Conservation (phyloP, 257 asterid species). For the Scutellaria baicalensis region DNA sequence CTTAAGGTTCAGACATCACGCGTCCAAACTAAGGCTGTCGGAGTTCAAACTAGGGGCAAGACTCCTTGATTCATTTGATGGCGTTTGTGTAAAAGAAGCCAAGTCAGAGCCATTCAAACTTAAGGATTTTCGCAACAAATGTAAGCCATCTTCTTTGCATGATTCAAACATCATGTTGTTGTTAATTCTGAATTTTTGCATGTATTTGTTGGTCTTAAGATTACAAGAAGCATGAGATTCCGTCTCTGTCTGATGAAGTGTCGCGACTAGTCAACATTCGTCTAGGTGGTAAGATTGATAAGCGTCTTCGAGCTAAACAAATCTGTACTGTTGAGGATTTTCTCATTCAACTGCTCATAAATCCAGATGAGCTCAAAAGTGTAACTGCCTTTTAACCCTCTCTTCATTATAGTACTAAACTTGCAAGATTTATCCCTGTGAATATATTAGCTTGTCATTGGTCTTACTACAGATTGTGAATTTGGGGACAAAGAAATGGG, state of each 20-base stretch:
- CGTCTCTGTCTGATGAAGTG: slow-evolving; percentile 40
- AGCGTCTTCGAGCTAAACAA: slow-evolving; percentile 14
- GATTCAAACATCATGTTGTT: too few relatives aligned
- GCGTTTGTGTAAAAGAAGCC: slow-evolving; percentile 28
- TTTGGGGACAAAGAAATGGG: slow-evolving; percentile 25
- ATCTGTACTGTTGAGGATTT: slow-evolving; percentile 46
- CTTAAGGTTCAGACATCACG: slow-evolving; percentile 26
- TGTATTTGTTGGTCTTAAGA: slow-evolving; percentile 26
- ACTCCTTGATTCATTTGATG: slow-evolving; percentile 5
- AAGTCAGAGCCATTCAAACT: slow-evolving; percentile 31
- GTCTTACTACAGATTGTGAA: slow-evolving; percentile 26
- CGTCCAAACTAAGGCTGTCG: background rate
- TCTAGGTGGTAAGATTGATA: slow-evolving; percentile 14
- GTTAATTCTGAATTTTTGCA: background rate
- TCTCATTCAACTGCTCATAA: slow-evolving; percentile 30
- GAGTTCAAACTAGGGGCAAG: slow-evolving; percentile 40
- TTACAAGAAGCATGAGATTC: slow-evolving; percentile 31
- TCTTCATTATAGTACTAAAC: background rate
- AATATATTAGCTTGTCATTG: background rate
- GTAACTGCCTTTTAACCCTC: slow-evolving; percentile 27
- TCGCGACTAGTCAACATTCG: slow-evolving; percentile 27
- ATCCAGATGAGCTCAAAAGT: slow-evolving; percentile 32
- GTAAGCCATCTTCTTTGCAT: slow-evolving; percentile 15
- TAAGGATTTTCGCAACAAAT: slow-evolving; percentile 29
- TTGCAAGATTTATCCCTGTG: background rate